These are phyloP conservation scores for Phytophthora cryptogea DNA, from an alignment of 352 stramenopile species.

Conservation along the genomic window DNA sequence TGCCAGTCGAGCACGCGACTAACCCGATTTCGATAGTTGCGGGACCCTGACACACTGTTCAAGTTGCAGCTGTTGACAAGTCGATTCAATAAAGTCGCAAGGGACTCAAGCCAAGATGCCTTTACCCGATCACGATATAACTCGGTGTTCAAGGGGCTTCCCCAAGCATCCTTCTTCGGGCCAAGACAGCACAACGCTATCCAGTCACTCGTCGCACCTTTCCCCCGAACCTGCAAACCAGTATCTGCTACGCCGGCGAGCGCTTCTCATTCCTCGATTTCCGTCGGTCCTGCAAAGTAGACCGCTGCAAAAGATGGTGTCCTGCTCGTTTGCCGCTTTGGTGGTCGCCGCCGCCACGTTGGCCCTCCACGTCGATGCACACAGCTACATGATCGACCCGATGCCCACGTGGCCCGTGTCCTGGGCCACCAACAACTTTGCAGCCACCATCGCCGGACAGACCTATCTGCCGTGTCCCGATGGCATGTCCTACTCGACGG, in stretches of 20 bases:
- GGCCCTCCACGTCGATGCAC: conserved; percentile 24
- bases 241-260: background rate
- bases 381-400: conserved; percentile 44
- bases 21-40: conserved; percentile 21
- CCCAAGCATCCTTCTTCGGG: conserved; percentile 20
- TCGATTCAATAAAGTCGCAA: conserved; percentile 12
- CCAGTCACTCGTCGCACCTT: conserved; percentile 27
- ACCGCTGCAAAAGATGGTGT: conserved; percentile 21
- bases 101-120: conserved; percentile 1
- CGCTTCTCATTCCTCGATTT: conserved; percentile 28
- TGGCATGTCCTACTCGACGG: conserved; percentile 35
- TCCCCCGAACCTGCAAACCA: conserved; percentile 17
- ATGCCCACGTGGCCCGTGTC: conserved; percentile 35
- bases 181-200: conserved; percentile 24
- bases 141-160: conserved; percentile 4
- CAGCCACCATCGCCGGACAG: conserved; percentile 25
- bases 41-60: conserved; percentile 13
- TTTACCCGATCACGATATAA: conserved; percentile 5
- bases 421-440: conserved; percentile 35
- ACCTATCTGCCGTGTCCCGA: conserved; percentile 24
- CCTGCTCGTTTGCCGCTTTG: conserved; percentile 17
- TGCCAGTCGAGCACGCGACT: conserved; percentile 8
- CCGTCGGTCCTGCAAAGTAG: conserved; percentile 7
- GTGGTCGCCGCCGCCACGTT: conserved; percentile 10
- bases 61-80: conserved; percentile 15